A percentile compares a stretch with the other conserved stretches of the same genome.
Conservation (phyloP, 176 grass and related monocot genomes). For the Stipa capillata region DNA sequence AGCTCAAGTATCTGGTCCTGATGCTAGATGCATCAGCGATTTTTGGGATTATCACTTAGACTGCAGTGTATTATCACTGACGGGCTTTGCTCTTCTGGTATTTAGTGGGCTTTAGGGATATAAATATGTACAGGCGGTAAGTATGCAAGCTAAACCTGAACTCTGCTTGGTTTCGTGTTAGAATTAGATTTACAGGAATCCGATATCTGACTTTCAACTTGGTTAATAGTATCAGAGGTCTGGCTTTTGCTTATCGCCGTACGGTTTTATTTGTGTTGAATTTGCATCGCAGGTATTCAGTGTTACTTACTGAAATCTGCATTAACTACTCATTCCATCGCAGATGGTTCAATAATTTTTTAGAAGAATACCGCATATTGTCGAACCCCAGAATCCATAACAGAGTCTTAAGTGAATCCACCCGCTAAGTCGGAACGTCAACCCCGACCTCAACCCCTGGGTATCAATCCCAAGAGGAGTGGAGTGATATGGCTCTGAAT, state of each 20-base stretch:
- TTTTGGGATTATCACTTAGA: conserved; percentile 10
- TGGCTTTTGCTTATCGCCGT: not conserved
- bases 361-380: too few relatives aligned
- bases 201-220: not conserved
- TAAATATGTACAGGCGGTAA: conserved; percentile 32
- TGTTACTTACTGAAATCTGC: not conserved
- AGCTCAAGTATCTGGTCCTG: conserved; percentile 21
- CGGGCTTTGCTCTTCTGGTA: conserved; percentile 15
- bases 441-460: too few relatives aligned
- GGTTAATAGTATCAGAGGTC: not conserved
- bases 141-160: not conserved
- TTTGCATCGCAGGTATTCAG: not conserved
- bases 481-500: too few relatives aligned
- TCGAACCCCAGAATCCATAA: too few relatives aligned
- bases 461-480: too few relatives aligned
- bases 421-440: too few relatives aligned
- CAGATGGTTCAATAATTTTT: not conserved
- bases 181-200: not conserved
- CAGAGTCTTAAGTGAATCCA: too few relatives aligned
- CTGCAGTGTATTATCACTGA: conserved; percentile 21
- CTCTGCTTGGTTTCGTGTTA: not conserved
- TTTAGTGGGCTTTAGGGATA: conserved; percentile 18
- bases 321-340: not conserved
- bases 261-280: not conserved
- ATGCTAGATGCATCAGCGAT: not conserved